phyloP scores from a whole-genome alignment of 2,329 filamentous ascomycete species.

The Alternaria sp. region DNA sequence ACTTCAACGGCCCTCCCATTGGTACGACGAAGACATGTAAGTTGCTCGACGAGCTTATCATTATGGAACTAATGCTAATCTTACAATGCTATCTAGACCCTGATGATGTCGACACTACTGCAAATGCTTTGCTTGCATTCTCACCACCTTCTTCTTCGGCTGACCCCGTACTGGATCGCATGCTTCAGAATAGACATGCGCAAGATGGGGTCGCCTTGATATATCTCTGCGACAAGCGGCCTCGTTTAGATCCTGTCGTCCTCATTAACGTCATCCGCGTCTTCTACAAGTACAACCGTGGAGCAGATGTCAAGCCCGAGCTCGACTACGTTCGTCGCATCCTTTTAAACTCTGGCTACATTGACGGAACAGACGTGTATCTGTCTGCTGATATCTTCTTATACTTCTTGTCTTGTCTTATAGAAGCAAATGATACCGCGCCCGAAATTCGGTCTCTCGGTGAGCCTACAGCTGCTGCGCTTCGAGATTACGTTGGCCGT shows the following conservation, averaged over 20 bases:
- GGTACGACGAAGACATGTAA: slow-evolving; percentile 20
- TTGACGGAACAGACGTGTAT: slow-evolving; percentile 44
- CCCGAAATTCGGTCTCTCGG: slow-evolving; percentile 28
- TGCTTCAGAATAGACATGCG: slow-evolving; percentile 48
- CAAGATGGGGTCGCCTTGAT: slow-evolving; percentile 48
- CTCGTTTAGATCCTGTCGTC: slow-evolving; percentile 38
- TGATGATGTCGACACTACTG: slow-evolving; percentile 47
- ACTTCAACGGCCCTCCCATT: slow-evolving; percentile 24
- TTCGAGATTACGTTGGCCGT: slow-evolving; percentile 32
- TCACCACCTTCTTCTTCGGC: slow-evolving; percentile 9
- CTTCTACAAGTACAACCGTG: slow-evolving; percentile 42
- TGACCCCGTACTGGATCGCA: slow-evolving; percentile 12
- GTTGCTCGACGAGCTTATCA: not conserved
- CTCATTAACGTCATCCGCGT: slow-evolving; percentile 42
- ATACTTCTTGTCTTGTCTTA: slow-evolving; percentile 37
- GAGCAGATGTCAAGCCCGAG: slow-evolving; percentile 25
- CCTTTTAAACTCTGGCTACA: slow-evolving; percentile 31
- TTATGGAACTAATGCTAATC: not conserved
- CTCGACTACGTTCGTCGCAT: slow-evolving; percentile 29
- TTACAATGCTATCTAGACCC: slow-evolving; percentile 18
- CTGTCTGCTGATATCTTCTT: slow-evolving; percentile 41
- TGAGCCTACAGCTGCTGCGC: slow-evolving; percentile 25
- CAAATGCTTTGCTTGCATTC: slow-evolving; percentile 38
- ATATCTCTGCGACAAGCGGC: slow-evolving; percentile 38
- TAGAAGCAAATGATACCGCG: slow-evolving; percentile 20